These are phyloP conservation scores for Globisporangium echinulatum DNA, from an alignment of 352 stramenopile genomes.

Conservation along the genomic window DNA sequence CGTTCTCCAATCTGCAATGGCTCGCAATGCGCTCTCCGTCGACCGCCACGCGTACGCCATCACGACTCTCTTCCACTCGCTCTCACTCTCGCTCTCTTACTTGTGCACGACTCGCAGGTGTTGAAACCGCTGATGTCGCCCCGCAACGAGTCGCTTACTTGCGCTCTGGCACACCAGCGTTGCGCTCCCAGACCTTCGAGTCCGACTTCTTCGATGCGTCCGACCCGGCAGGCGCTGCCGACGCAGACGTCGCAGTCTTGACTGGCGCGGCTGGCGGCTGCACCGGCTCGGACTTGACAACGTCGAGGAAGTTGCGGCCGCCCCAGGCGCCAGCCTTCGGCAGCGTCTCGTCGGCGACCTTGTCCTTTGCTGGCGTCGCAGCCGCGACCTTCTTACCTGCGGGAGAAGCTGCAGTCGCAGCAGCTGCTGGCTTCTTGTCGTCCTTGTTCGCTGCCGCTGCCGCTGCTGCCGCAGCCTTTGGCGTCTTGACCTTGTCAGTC, in stretches of 20 bases:
- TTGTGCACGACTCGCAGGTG: neutral
- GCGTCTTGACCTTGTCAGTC: constrained; percentile 25
- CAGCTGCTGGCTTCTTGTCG: constrained; percentile 23
- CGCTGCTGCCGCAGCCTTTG: constrained; percentile 19
- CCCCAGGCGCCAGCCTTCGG: constrained; percentile 73
- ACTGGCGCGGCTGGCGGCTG: constrained; percentile 23
- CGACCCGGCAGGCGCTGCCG: neutral
- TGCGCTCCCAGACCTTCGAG: constrained; percentile 16
- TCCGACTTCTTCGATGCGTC: constrained; percentile 21
- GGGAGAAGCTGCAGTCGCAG: neutral
- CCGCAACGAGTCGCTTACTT: neutral
- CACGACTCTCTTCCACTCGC: neutral
- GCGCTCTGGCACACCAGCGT: neutral
- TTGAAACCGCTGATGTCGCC: neutral
- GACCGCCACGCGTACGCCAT: too few relatives aligned
- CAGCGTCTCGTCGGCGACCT: constrained; percentile 32
- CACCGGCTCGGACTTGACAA: constrained; percentile 71
- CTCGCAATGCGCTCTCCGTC: too few relatives aligned
- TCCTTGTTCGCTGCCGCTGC: constrained; percentile 30
- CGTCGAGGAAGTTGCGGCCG: constrained; percentile 75
- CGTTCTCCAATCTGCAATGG: neutral
- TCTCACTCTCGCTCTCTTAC: neutral
- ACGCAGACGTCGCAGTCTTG: constrained; percentile 11
- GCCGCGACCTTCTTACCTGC: constrained; percentile 13
- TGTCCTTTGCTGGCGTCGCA: neutral